phyloP scores from a whole-genome alignment of 768 basidiomycete genomes.

The Boletus rufocinnamomeus region DNA sequence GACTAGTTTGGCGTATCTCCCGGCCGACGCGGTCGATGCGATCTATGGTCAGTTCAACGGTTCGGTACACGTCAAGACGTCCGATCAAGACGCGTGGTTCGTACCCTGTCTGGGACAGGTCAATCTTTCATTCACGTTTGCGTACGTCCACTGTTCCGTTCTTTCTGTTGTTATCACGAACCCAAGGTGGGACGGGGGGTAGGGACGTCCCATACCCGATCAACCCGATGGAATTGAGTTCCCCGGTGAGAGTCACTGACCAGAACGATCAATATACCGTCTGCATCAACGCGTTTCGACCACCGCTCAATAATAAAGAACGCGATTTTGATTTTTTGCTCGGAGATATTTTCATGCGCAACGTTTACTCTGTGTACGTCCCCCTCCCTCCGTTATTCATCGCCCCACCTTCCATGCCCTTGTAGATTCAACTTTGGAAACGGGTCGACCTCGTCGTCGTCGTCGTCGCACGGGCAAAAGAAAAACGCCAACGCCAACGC shows the following conservation, averaged over 20 bases:
- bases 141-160: background rate
- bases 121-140: constrained; percentile 31
- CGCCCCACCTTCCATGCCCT: background rate
- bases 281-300: constrained; percentile 39
- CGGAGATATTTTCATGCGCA: constrained; percentile 48
- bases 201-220: constrained; percentile 39
- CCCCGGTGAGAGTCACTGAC: constrained; percentile 28
- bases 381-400: background rate
- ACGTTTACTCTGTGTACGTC: constrained; percentile 46
- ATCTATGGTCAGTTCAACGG: constrained; percentile 44
- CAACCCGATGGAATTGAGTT: constrained; percentile 47
- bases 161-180: background rate
- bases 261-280: constrained; percentile 39
- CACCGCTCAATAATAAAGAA: constrained; percentile 27
- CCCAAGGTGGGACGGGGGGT: background rate
- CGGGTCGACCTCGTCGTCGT: constrained; percentile 1
- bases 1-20: constrained; percentile 41
- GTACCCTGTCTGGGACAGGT: constrained; percentile 35
- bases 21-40: constrained; percentile 35
- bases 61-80: constrained; percentile 35
- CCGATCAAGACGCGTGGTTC: constrained; percentile 38
- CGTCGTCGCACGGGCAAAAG: background rate
- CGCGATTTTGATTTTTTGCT: constrained; percentile 42
- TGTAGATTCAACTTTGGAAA: constrained; percentile 47
- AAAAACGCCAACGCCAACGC: background rate